Conservation (phyloP, 2,329 filamentous ascomycete species). For the Pseudocercospora vitis region DNA sequence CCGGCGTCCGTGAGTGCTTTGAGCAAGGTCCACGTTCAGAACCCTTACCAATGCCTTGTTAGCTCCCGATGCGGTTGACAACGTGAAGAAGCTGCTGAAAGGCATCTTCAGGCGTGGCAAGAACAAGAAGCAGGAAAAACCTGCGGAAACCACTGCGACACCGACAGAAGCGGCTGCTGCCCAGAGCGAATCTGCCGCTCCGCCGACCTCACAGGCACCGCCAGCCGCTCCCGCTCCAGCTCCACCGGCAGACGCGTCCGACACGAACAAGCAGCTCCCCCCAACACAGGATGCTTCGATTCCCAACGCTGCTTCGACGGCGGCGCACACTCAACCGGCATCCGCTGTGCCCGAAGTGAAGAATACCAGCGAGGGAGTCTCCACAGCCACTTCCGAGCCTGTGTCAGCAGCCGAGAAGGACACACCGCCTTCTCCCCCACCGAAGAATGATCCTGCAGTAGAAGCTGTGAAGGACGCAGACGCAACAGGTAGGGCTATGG, state of each 20-base stretch:
- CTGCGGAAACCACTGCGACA: slow-evolving; percentile 10
- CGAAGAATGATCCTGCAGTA: slow-evolving; percentile 22
- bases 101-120: slow-evolving; percentile 27
- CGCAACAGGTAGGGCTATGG: no score
- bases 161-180: slow-evolving; percentile 1
- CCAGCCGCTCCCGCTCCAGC: slow-evolving; percentile 6
- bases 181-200: neutral
- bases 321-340: slow-evolving; percentile 8
- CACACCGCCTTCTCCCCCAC: slow-evolving; percentile 22
- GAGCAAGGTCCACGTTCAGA: neutral
- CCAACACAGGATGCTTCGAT: slow-evolving; percentile 11
- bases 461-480: slow-evolving; percentile 8
- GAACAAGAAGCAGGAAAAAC: slow-evolving; percentile 22
- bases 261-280: slow-evolving; percentile 27
- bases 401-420: slow-evolving; percentile 22
- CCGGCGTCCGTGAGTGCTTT: slow-evolving; percentile 27
- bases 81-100: slow-evolving; percentile 27
- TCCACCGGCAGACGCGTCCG: slow-evolving; percentile 14
- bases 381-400: slow-evolving; percentile 16
- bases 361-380: slow-evolving; percentile 11
- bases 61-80: slow-evolving; percentile 30
- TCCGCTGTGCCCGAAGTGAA: slow-evolving; percentile 9
- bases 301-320: neutral
- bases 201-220: slow-evolving; percentile 11
- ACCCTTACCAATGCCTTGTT: slow-evolving; percentile 11